Percentiles rank a stretch among this genome's conserved stretches.
phyloP scores from a whole-genome alignment of 345 rosid species.

The Balakata baccata region DNA sequence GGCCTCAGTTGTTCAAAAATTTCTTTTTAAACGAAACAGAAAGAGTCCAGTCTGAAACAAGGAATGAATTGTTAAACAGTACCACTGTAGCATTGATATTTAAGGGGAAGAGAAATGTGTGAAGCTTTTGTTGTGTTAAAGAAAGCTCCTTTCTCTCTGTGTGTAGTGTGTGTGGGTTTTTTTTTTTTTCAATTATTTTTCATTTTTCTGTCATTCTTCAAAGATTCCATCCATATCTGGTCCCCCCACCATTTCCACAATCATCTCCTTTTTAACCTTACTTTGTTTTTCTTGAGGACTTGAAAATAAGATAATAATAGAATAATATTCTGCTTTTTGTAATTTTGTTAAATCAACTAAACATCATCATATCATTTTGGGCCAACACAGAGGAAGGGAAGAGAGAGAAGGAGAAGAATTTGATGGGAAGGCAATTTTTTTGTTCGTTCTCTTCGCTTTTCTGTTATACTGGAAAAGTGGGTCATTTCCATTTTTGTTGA shows the following conservation, averaged over 20 bases:
- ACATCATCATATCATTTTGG: conserved; percentile 37
- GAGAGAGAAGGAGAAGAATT: background rate
- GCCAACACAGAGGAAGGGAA: conserved; percentile 16
- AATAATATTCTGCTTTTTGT: conserved; percentile 16
- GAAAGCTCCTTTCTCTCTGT: background rate
- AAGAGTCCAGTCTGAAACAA: no score
- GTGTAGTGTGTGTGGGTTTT: background rate
- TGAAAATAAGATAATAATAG: background rate
- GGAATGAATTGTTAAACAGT: conserved; percentile 20
- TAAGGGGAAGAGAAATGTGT: background rate
- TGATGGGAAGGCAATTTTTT: background rate
- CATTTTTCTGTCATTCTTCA: conserved; percentile 20
- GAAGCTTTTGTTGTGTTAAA: conserved; percentile 10
- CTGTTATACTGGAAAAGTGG: conserved; percentile 16
- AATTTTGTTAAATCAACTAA: conserved; percentile 17
- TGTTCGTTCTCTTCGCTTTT: background rate
- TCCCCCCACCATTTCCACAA: conserved; percentile 27
- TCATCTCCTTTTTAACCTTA: conserved; percentile 14
- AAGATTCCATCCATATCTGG: conserved; percentile 43
- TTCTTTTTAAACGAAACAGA: no score
- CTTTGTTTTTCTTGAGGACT: conserved; percentile 10
- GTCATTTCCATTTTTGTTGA: conserved; percentile 19
- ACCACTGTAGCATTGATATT: background rate
- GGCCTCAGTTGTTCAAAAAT: no score
- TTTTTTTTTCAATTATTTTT: background rate